Percentiles rank a stretch among this genome's conserved stretches.
phyloP scores from a whole-genome alignment of 371 early-diverging fungal species.

The Apophysomyces variabilis region DNA sequence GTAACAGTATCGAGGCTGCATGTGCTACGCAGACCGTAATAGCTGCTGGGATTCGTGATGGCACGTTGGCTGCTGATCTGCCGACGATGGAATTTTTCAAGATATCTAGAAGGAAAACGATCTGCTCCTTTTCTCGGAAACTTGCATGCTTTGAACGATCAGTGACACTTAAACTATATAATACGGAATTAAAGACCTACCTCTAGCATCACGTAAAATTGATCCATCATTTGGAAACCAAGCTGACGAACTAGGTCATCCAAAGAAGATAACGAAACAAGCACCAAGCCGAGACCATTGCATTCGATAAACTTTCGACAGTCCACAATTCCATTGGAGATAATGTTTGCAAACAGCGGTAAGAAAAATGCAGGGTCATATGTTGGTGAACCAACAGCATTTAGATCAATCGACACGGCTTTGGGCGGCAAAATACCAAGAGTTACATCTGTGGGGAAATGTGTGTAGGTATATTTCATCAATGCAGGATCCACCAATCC shows the following conservation, averaged over 20 bases:
- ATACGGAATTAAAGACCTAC: constrained; percentile 33
- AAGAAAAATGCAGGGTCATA: constrained; percentile 79
- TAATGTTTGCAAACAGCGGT: constrained; percentile 67
- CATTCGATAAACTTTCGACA: constrained; percentile 69
- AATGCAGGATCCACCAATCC: constrained; percentile 64
- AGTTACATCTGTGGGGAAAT: constrained; percentile 51
- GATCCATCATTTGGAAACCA: constrained; percentile 71
- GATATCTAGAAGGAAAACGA: constrained; percentile 65
- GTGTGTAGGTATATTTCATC: constrained; percentile 68
- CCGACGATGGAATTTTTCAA: constrained; percentile 71
- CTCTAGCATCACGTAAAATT: constrained; percentile 62
- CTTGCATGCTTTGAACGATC: constrained; percentile 31
- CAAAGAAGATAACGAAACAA: constrained; percentile 64
- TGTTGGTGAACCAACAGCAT: not conserved
- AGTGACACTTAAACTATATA: not conserved
- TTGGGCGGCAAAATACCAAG: constrained; percentile 23
- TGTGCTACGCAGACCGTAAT: constrained; percentile 74
- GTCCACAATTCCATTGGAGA: constrained; percentile 62
- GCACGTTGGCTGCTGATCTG: constrained; percentile 42
- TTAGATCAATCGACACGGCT: constrained; percentile 14
- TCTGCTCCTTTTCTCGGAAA: constrained; percentile 68
- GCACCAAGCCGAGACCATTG: constrained; percentile 70
- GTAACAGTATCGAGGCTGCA: constrained; percentile 60
- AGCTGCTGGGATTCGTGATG: constrained; percentile 68
- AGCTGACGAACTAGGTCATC: constrained; percentile 59